Percentiles rank a stretch among this genome's conserved stretches.
Evolutionary conservation across 192 early-diverging fungal species (phyloP).

Genomic region (Rhizophagus clarus): DNA sequence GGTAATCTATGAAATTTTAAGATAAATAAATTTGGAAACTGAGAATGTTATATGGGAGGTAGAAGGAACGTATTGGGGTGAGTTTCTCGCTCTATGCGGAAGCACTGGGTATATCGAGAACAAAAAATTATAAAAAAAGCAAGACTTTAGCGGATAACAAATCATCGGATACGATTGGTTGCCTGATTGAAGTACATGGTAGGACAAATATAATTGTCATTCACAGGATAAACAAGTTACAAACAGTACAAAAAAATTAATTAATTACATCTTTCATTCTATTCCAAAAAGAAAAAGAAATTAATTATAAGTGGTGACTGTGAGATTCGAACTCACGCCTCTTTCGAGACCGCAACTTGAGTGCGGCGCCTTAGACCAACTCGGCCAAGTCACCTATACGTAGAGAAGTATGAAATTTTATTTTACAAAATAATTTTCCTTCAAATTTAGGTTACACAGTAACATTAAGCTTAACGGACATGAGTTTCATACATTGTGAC

Average conservation of each 20-base stretch:
- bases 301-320: constrained; percentile 43
- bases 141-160: background rate
- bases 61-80: constrained; percentile 29
- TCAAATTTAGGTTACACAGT: background rate
- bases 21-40: background rate
- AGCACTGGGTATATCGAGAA: background rate
- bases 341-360: constrained; percentile 83
- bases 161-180: constrained; percentile 5
- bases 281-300: background rate
- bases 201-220: constrained; percentile 2
- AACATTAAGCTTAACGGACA: no score
- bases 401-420: background rate
- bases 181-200: background rate
- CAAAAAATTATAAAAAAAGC: background rate
- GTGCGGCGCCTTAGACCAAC: constrained; percentile 81
- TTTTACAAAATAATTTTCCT: background rate
- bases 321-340: constrained; percentile 77
- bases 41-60: background rate
- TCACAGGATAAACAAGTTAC: no score
- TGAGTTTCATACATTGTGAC: no score
- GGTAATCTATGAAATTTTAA: background rate
- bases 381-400: constrained; percentile 57
- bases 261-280: background rate
- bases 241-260: background rate
- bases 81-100: constrained; percentile 15